Conservation (phyloP, 2,329 filamentous ascomycete species). For the Allantophomopsis cytisporea region DNA sequence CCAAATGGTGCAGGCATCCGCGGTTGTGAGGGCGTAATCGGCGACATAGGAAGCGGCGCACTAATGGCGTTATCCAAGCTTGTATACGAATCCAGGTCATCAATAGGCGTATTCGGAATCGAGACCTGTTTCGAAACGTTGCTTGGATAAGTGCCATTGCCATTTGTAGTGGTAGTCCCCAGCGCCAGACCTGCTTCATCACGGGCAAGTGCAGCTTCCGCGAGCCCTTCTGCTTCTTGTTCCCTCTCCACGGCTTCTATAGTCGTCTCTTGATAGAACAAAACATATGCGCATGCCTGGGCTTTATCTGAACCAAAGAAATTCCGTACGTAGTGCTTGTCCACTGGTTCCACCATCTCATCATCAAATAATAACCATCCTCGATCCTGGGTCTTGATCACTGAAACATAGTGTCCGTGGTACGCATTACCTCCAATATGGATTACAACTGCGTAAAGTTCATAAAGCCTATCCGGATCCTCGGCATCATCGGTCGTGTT, state of each 20-base stretch:
- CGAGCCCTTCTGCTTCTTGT: slow-evolving; percentile 64
- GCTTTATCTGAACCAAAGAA: slow-evolving; percentile 93
- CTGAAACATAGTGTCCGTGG: slow-evolving; percentile 93
- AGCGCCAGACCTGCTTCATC: slow-evolving; percentile 41
- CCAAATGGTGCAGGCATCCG: slow-evolving; percentile 17
- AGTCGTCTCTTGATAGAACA: slow-evolving; percentile 92
- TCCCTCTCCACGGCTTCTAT: slow-evolving; percentile 58
- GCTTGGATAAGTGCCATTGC: slow-evolving; percentile 23
- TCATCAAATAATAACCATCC: slow-evolving; percentile 97
- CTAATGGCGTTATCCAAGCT: slow-evolving; percentile 54
- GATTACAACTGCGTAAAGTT: slow-evolving; percentile 92
- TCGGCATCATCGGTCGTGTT: slow-evolving; percentile 94
- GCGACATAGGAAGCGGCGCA: slow-evolving; percentile 30
- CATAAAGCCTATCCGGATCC: slow-evolving; percentile 86
- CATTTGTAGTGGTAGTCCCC: slow-evolving; percentile 27
- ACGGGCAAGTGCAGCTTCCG: slow-evolving; percentile 42
- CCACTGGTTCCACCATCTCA: slow-evolving; percentile 95
- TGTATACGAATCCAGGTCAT: slow-evolving; percentile 38
- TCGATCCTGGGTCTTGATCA: slow-evolving; percentile 92
- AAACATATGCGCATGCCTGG: slow-evolving; percentile 86
- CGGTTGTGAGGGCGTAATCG: slow-evolving; percentile 10
- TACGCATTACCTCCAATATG: slow-evolving; percentile 96
- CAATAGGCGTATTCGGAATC: slow-evolving; percentile 29
- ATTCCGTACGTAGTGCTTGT: slow-evolving; percentile 90
- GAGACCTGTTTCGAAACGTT: slow-evolving; percentile 36